Evolutionary conservation across 139 green algal species (phyloP), one percentile per base, ranked within the genome.

Genomic region (Chlorella sp.): DNA sequence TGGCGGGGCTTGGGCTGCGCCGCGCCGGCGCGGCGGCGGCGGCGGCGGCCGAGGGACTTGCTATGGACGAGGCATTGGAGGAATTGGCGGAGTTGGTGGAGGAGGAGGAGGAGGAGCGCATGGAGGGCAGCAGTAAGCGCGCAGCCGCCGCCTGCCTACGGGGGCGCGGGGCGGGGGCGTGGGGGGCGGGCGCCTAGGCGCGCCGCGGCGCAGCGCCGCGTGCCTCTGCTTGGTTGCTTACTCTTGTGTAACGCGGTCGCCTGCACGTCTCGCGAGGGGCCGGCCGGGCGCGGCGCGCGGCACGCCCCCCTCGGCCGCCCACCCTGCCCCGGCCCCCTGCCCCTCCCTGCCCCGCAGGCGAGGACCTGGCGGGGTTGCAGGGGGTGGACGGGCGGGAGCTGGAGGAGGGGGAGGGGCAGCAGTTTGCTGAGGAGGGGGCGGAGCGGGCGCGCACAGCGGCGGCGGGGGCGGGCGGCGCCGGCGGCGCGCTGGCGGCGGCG

Each of bases 401-500:
- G n/a, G 68, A 50, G 12, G 46, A 38, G 9, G 48, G 21, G n/a
- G 48, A 61, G 33, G 64, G 8, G 29, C 45, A 46, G 46, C 51
- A 51, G 14, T 36, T 55, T 15, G 68, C 15, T 25, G 62, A 38
- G 3, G 45, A 60, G 40, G 58, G 29, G 71, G 40, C 48, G 42
- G 68, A 75, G 31, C 41, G 55, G 56, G 40, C n/a, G 42, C 65
- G 9, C 17, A 11, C 5, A 0, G 7, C 17, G 65, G 25, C 23
- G 61, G 15, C 17, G 76, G 60, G 27, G 69, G 45, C 43, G 63
- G 41, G 50, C 43, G 43, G 65, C 58, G 46, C 71, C 66, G 27
- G 69, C 41, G 43, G 50, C 0, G 41, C 82, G 38, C 77, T 95
- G 63, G 79, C 84, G 67, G 77, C 92, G 71, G 46, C 73, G 12